phyloP scores from a whole-genome alignment of 352 stramenopile genomes.

The Thalassiosira mediterranea region DNA sequence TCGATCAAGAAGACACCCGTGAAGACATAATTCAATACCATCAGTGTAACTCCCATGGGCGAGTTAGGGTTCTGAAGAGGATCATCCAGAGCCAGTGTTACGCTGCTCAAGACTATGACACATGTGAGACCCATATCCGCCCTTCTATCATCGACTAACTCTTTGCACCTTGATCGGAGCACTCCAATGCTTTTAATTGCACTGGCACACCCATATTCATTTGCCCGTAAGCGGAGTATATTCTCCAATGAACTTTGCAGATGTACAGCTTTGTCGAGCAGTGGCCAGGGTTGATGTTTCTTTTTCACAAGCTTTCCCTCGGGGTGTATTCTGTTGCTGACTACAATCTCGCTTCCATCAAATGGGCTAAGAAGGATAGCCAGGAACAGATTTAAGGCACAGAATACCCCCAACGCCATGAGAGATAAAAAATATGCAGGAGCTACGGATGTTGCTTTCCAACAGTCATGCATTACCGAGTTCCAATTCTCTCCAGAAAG shows the following conservation, averaged over 20 bases:
- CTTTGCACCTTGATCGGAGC: conserved; percentile 13
- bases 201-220: background rate
- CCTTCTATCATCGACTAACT: conserved; percentile 31
- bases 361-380: conserved; percentile 92
- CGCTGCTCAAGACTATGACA: conserved; percentile 63
- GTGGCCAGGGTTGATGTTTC: background rate
- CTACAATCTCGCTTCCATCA: conserved; percentile 52
- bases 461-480: conserved; percentile 91
- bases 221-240: conserved; percentile 11
- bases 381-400: conserved; percentile 94
- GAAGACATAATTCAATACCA: conserved; percentile 56
- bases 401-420: conserved; percentile 89
- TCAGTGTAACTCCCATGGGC: conserved; percentile 13
- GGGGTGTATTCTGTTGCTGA: conserved; percentile 20
- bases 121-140: conserved; percentile 57
- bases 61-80: conserved; percentile 65
- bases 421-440: conserved; percentile 86
- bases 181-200: conserved; percentile 7
- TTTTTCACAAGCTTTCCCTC: conserved; percentile 16
- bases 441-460: conserved; percentile 75
- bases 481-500: conserved; percentile 95
- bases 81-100: conserved; percentile 63
- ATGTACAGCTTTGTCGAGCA: background rate
- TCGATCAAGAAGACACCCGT: conserved; percentile 65
- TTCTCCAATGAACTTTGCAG: background rate